Evolutionary conservation across 169 alveolate species (phyloP), one percentile per base, ranked within the genome.

Genomic region (Besnoitia besnoiti): DNA sequence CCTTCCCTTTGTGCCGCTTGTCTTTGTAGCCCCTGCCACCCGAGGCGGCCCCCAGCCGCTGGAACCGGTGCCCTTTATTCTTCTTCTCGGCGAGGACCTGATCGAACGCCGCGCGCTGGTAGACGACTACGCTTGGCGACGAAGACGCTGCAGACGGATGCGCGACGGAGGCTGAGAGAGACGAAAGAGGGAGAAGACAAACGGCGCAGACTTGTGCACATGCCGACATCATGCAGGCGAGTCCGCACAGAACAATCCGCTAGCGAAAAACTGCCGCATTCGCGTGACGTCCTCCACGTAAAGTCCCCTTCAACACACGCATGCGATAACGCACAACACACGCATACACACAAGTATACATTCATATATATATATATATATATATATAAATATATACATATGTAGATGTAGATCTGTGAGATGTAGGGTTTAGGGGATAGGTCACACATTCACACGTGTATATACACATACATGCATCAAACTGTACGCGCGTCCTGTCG

Each of bases 51-150:
- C 67, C 67, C 67, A 55, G 46, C 8, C 47, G 82, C 46, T 73
- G 82, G 39, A 10, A 16, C 44, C 82, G 82, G n/a, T 37, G 82
- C 44, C 82, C 82, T 30, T 30, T 73, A n/a, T 77, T 37, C 19
- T 42, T 39, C 59, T 77, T 37, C 87, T 77, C 59, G 7, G 50
- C 59, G 30, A 77, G 14, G 30, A 77, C 87, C 40, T 37, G 7
- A 39, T 77, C 87, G 33, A 77, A 77, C 16, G 87, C 87, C 5
- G 87, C 55, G 37, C 87, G 87, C 87, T 77, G 87, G 87, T 40
- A 55, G 42, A 77, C 87, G 35, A 77, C 87, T 12, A 77, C 16
- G 37, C n/a, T 14, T 24, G 67, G n/a, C 14, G 67, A 30, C 82
- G 82, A 73, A 7, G 82, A 30, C 14, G 14, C 39, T 7, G 82